These are phyloP conservation scores for Psilocybe tampanensis DNA, from an alignment of 768 basidiomycete species.

Conservation along the genomic window DNA sequence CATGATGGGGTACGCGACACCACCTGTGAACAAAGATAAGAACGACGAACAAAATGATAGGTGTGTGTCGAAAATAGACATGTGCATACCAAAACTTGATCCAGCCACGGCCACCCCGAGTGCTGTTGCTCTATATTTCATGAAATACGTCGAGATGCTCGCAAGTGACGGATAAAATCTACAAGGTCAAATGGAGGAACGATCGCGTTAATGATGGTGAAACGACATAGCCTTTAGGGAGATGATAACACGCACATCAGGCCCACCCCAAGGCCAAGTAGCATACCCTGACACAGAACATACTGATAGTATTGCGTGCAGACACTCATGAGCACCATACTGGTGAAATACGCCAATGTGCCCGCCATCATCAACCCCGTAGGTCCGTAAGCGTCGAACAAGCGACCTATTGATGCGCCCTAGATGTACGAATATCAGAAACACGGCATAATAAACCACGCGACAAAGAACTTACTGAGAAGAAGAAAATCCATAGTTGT, in stretches of 20 bases:
- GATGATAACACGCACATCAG: constrained; percentile 51
- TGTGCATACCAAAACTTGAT: constrained; percentile 56
- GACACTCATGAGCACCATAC: constrained; percentile 64
- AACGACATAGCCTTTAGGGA: constrained; percentile 2
- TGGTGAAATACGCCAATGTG: constrained; percentile 46
- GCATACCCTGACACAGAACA: constrained; percentile 60
- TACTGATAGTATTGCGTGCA: constrained; percentile 61
- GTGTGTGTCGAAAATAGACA: background rate
- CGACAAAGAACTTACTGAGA: constrained; percentile 48
- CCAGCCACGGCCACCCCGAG: constrained; percentile 73
- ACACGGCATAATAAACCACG: background rate
- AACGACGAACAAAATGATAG: no score
- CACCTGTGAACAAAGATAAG: constrained; percentile 41
- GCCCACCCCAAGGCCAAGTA: constrained; percentile 69
- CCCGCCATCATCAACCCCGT: constrained; percentile 53
- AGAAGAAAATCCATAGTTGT: constrained; percentile 71
- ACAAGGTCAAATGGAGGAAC: constrained; percentile 3
- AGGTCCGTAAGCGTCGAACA: constrained; percentile 66
- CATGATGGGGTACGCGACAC: constrained; percentile 70
- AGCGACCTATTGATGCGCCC: constrained; percentile 63
- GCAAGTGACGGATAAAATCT: constrained; percentile 75
- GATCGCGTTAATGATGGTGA: background rate
- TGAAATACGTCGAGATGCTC: constrained; percentile 68
- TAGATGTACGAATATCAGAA: constrained; percentile 18
- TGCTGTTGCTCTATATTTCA: constrained; percentile 67